phyloP scores from a whole-genome alignment of 75 land plant species.

The Adiantum capillusveneris region DNA sequence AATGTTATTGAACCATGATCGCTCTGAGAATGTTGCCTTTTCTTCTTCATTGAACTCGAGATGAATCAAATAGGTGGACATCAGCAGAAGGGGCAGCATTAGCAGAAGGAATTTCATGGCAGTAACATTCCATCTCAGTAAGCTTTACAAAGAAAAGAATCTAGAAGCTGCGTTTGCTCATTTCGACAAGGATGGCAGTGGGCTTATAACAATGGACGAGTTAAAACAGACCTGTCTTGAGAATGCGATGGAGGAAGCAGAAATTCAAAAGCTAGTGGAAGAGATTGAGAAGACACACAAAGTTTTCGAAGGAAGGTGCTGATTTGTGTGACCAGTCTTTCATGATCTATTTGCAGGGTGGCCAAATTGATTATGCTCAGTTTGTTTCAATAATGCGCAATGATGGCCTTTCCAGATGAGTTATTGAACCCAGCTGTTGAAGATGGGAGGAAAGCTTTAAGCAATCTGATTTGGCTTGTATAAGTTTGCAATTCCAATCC shows the following conservation, averaged over 20 bases:
- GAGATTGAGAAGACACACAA: slow-evolving; percentile 67
- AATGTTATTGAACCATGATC: no score
- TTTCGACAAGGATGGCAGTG: slow-evolving; percentile 70
- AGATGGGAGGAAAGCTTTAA: no score
- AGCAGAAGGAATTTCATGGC: slow-evolving; percentile 66
- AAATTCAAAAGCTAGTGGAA: slow-evolving; percentile 43
- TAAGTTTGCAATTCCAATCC: no score
- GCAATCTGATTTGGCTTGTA: no score
- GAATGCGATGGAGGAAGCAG: slow-evolving; percentile 40
- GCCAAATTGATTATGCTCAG: slow-evolving; percentile 55
- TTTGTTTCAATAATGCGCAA: slow-evolving; percentile 78
- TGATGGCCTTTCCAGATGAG: no score
- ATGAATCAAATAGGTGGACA: slow-evolving; percentile 42
- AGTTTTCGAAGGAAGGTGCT: no score
- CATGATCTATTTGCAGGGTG: slow-evolving; percentile 25
- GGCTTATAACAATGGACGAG: slow-evolving; percentile 59
- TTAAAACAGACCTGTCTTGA: slow-evolving; percentile 58
- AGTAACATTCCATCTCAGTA: slow-evolving; percentile 61
- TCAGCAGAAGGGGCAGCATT: slow-evolving; percentile 60
- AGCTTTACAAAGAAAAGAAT: slow-evolving; percentile 61
- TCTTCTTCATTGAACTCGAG: neutral
- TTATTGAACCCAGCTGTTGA: no score
- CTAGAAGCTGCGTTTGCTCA: slow-evolving; percentile 56
- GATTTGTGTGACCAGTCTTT: no score
- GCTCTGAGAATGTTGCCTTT: neutral